These are phyloP conservation scores for Nepenthes mirabilis DNA, from an alignment of 148 eudicot genomes.

Conservation along the genomic window DNA sequence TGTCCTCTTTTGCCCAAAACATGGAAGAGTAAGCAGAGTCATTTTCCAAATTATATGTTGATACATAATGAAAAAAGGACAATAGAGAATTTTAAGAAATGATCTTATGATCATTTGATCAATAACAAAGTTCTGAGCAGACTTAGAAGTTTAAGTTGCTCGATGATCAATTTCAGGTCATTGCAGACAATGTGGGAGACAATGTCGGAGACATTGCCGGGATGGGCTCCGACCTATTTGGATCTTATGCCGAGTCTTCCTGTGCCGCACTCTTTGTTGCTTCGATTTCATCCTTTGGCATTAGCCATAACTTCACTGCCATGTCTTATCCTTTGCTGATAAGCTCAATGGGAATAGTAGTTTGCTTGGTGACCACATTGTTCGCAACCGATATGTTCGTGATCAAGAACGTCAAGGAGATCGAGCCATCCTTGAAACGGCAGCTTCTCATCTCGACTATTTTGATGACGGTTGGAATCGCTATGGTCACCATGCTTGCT, in stretches of 20 bases:
- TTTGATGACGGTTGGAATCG: constrained; percentile 27
- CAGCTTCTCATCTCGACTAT: constrained; percentile 22
- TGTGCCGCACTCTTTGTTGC: constrained; percentile 23
- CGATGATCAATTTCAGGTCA: constrained; percentile 9
- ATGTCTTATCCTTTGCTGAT: constrained; percentile 25
- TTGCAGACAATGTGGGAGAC: constrained; percentile 26
- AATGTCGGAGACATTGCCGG: constrained; percentile 28
- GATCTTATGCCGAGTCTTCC: constrained; percentile 21
- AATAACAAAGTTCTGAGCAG: no score
- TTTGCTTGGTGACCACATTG: constrained; percentile 21
- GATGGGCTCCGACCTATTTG: constrained; percentile 25
- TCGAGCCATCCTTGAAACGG: constrained; percentile 18
- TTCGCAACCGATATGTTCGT: constrained; percentile 17
- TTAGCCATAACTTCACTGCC: constrained; percentile 13
- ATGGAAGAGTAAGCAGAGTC: no score
- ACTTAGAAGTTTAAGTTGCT: no score
- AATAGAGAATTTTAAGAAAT: no score
- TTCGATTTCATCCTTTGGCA: constrained; percentile 20
- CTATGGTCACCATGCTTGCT: constrained; percentile 12
- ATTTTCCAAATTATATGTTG: no score
- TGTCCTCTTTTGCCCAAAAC: no score
- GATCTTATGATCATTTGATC: no score
- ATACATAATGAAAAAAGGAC: no score
- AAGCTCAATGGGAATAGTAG: constrained; percentile 23
- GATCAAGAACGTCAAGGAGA: constrained; percentile 17